Percentiles rank a stretch among this genome's conserved stretches.
These are phyloP conservation scores for Bipolaris zeicola DNA, from an alignment of 2,329 filamentous ascomycete species.

Conservation along the genomic window DNA sequence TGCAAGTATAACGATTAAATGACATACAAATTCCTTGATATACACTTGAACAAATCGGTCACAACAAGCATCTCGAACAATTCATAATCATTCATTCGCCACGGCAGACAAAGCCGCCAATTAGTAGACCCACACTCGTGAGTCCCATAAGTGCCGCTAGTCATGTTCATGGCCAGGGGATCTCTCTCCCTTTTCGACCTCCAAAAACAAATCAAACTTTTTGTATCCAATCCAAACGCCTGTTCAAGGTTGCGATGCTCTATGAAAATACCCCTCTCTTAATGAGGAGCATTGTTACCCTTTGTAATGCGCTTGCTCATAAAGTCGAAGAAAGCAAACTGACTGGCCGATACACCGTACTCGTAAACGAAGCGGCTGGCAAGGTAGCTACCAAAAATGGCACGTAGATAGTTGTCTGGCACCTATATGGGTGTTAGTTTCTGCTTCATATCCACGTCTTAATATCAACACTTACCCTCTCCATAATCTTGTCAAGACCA, in stretches of 20 bases:
- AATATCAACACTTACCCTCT: conserved; percentile 63
- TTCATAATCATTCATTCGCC: conserved; percentile 13
- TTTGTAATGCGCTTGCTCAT: conserved; percentile 58
- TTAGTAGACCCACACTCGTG: conserved; percentile 6
- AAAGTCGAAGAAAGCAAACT: conserved; percentile 98
- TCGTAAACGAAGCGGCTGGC: conserved; percentile 96
- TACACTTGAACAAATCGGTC: too few species aligned
- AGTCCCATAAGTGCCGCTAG: conserved; percentile 14
- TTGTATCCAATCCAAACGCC: conserved; percentile 10
- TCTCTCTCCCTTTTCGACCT: background rate
- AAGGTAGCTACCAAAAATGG: conserved; percentile 95
- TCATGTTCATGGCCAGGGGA: background rate
- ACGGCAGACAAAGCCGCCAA: conserved; percentile 8
- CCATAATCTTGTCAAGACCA: conserved; percentile 83
- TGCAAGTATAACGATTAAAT: too few species aligned
- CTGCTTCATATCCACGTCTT: background rate
- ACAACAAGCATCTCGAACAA: background rate
- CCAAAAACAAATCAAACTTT: conserved; percentile 4
- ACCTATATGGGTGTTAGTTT: conserved; percentile 58
- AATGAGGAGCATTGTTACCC: conserved; percentile 14
- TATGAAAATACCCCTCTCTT: background rate
- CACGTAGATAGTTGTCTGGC: conserved; percentile 86
- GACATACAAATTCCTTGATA: too few species aligned
- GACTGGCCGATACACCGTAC: conserved; percentile 88
- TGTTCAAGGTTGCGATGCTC: background rate